Evolutionary conservation across 129 eudicot genomes (phyloP).

Genomic region (Lactuca saligna): DNA sequence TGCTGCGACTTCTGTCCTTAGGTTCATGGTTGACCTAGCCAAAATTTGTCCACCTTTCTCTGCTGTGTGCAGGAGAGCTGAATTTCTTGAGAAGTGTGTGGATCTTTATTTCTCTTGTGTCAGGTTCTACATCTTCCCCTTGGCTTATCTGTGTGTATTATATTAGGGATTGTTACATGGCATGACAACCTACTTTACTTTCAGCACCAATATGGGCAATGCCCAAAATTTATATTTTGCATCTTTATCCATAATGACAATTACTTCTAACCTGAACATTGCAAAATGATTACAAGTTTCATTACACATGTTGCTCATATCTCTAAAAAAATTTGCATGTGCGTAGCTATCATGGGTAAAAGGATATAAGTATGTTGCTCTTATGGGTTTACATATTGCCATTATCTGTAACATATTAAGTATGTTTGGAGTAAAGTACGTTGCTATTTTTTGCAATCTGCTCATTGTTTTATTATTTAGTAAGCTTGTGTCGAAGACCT

Average conservation of each 20-base stretch:
- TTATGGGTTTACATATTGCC: too few species aligned
- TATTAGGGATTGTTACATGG: neutral
- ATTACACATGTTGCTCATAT: neutral
- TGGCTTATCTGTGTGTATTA: slow-evolving; percentile 12
- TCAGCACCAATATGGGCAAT: too few species aligned
- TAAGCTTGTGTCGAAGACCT: slow-evolving; percentile 16
- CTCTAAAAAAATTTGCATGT: neutral
- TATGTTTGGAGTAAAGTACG: neutral
- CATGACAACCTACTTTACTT: neutral
- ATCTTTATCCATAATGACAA: too few species aligned
- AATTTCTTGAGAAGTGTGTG: slow-evolving; percentile 88
- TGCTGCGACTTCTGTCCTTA: slow-evolving; percentile 88
- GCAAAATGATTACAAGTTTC: neutral
- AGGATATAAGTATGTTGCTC: too few species aligned
- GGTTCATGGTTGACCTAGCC: slow-evolving; percentile 96
- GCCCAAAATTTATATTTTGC: too few species aligned
- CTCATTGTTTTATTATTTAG: neutral
- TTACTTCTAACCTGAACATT: neutral
- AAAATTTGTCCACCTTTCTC: slow-evolving; percentile 90
- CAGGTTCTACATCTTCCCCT: slow-evolving; percentile 49
- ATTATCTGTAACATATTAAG: too few species aligned
- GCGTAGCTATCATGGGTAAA: too few species aligned
- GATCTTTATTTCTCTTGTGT: slow-evolving; percentile 92
- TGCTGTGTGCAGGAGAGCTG: slow-evolving; percentile 75
- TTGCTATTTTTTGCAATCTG: neutral